Conservation (phyloP, 768 basidiomycete species). For the Suillus occidentalis region DNA sequence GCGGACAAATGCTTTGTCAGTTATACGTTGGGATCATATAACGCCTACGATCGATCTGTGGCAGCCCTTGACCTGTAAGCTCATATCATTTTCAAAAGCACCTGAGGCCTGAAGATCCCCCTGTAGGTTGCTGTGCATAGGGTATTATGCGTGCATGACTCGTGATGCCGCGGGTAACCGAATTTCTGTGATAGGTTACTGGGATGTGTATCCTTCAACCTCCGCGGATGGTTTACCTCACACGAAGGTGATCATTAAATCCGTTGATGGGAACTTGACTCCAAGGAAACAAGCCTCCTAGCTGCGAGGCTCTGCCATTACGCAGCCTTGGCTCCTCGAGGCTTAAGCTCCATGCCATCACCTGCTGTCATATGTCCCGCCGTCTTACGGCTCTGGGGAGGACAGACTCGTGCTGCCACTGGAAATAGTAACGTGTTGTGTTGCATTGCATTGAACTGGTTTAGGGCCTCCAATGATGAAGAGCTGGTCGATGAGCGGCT, state of each 20-base stretch:
- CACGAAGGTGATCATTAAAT: slow-evolving; percentile 1
- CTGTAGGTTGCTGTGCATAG: neutral
- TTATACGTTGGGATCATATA: neutral
- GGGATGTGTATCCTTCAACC: neutral
- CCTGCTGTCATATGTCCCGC: neutral
- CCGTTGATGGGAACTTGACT: neutral
- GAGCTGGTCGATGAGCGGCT: neutral
- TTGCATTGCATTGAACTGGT: neutral
- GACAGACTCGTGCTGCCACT: neutral
- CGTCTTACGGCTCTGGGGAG: neutral
- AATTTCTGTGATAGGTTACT: neutral
- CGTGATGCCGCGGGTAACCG: neutral
- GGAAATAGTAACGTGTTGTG: neutral
- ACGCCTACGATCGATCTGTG: slow-evolving; percentile 1
- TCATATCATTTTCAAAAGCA: neutral
- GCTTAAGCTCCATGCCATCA: neutral
- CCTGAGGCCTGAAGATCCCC: slow-evolving; percentile 1
- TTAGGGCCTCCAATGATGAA: neutral
- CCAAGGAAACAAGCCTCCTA: slow-evolving; percentile 3
- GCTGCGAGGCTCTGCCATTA: neutral
- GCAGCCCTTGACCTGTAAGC: slow-evolving; percentile 2
- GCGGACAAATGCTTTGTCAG: neutral
- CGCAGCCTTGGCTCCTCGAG: neutral
- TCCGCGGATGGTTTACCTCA: neutral
- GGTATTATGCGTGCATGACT: neutral